Conservation (phyloP, 441 rosid species). For the Iberis amara region DNA sequence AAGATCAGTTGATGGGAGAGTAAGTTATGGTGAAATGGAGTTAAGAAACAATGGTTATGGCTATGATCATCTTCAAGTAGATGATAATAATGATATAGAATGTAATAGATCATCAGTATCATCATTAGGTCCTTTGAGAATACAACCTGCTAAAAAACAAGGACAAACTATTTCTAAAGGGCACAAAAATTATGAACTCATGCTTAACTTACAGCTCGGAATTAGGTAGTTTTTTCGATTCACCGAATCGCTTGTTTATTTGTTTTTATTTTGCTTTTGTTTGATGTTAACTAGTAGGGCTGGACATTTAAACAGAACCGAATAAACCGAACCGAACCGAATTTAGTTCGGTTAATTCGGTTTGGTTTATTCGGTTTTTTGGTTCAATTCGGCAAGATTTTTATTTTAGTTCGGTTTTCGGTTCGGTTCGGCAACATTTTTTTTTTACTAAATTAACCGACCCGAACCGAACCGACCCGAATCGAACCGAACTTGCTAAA, state of each 20-base stretch:
- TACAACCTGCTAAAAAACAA: slow-evolving; percentile 56
- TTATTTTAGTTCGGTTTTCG: no score
- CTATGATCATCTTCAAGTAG: slow-evolving; percentile 30
- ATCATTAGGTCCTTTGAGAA: slow-evolving; percentile 32
- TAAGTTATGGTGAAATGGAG: slow-evolving; percentile 40
- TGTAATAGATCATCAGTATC: slow-evolving; percentile 24
- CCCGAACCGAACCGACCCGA: no score
- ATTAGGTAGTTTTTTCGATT: slow-evolving; percentile 47
- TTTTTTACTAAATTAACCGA: no score
- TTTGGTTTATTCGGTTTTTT: no score
- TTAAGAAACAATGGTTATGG: slow-evolving; percentile 41
- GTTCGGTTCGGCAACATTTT: no score
- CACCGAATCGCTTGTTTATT: background rate
- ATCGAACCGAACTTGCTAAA: no score
- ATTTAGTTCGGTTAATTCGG: no score
- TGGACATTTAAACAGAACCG: no score
- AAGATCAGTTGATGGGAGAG: slow-evolving; percentile 57
- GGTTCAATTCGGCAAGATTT: no score
- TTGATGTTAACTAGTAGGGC: slow-evolving; percentile 18
- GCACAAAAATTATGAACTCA: slow-evolving; percentile 89
- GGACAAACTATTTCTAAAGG: slow-evolving; percentile 84
- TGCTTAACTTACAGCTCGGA: slow-evolving; percentile 96
- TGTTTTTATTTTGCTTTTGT: background rate
- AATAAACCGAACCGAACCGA: no score
- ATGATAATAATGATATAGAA: slow-evolving; percentile 36